Base-by-base conservation (phyloP, 2,329 filamentous ascomycete species). In the Hymenoscyphus fraxineus region DNA sequence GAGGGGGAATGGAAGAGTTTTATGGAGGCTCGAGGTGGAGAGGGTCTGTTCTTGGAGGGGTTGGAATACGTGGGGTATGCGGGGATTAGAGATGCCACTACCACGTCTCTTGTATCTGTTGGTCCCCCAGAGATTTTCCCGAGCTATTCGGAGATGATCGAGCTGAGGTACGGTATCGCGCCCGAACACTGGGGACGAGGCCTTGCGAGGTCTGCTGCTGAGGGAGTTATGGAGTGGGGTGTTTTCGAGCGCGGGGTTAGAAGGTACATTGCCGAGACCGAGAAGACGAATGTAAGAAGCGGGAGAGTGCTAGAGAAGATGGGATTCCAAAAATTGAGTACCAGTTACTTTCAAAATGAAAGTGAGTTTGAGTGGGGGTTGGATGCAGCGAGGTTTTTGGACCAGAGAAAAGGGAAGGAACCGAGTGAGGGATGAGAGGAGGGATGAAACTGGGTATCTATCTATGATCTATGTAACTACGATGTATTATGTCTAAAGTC, bases 41-140 rank as follows among this genome's bases (percentile, higher is more conserved):
- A 51, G 44, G 44, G 12, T 7, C 19, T 12, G 22, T 51, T 51
- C 44, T 16, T 60, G 12, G 59, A 60, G 19, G 19, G 6, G 16
- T 19, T 60, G 6, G 27, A 47, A 35, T 60, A 44, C 27, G 47
- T 60, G n/a, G 59, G 59, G 7, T 60, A 60, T 38, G 59, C 59
- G 10, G 59, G 59, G n/a, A 60, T 60, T 13, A 19, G 59, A 19
- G 59, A 60, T 56, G 76, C 76, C 2, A 61, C 64, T 10, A 71
- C 73, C 9, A 68, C 73, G 15, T n/a, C 63, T 1, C 64, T 75
- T 27, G 73, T 69, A 0, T 72, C 75, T 54, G 62, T 77, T n/a
- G 69, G 72, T 0, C 62, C 51, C 3, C 27, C 38, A n/a, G 58
- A 59, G 35, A 13, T 16, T 6, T 41, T 40, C 15, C 59, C 59